Percentiles rank a stretch among this genome's conserved stretches.
phyloP scores from a whole-genome alignment of 2,329 filamentous ascomycete genomes.

The Monosporascus sp. region DNA sequence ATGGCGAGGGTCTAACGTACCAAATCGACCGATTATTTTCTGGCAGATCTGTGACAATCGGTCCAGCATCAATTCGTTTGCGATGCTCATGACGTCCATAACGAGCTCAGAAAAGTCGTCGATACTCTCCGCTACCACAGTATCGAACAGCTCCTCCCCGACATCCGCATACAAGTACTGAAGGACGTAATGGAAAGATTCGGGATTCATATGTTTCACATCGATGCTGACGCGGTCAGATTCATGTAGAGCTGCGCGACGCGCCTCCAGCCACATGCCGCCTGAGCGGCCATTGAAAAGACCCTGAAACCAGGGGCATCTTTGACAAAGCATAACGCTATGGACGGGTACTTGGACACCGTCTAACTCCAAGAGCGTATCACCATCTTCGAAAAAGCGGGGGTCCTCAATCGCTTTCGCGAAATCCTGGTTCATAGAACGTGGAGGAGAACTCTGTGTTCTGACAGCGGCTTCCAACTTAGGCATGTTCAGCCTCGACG shows the following conservation, averaged over 20 bases:
- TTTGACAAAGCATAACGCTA: conserved; percentile 70
- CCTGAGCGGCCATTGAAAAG: conserved; percentile 84
- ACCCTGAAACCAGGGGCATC: conserved; percentile 89
- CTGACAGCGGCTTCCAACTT: conserved; percentile 73
- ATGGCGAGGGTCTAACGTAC: conserved; percentile 13
- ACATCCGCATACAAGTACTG: conserved; percentile 79
- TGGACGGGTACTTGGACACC: conserved; percentile 70
- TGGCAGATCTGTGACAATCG: conserved; percentile 87
- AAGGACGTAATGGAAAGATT: conserved; percentile 73
- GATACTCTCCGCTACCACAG: conserved; percentile 62
- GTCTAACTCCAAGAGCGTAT: conserved; percentile 73
- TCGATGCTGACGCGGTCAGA: conserved; percentile 63
- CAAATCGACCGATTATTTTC: conserved; percentile 70
- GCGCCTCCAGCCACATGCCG: conserved; percentile 75
- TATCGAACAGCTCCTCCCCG: conserved; percentile 75
- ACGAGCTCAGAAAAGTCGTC: conserved; percentile 87
- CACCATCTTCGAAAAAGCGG: conserved; percentile 71
- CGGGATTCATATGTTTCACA: conserved; percentile 69
- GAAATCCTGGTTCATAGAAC: conserved; percentile 65
- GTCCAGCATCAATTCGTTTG: conserved; percentile 94
- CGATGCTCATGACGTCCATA: conserved; percentile 81
- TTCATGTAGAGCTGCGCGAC: conserved; percentile 46
- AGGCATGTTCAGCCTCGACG: conserved; percentile 62
- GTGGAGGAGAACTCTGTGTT: conserved; percentile 62
- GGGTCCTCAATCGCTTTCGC: conserved; percentile 62